These are phyloP conservation scores for Penicillium sp. DNA, from an alignment of 2,329 filamentous ascomycete species.

Conservation along the genomic window DNA sequence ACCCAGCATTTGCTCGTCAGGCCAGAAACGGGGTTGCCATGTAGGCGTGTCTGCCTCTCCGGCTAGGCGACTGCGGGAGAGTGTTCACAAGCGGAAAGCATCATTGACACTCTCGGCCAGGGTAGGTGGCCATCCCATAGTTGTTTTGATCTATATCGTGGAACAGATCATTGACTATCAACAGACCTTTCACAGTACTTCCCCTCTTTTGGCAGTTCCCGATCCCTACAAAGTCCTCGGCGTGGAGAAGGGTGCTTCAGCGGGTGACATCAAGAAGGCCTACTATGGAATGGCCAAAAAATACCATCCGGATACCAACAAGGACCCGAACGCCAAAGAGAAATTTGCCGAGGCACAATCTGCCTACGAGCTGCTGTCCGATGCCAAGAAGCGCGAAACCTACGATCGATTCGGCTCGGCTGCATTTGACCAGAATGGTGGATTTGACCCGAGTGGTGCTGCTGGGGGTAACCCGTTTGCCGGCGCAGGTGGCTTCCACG, in stretches of 20 bases:
- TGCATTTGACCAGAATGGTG: slow-evolving; percentile 63
- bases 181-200: slow-evolving; percentile 46
- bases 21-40: slow-evolving; percentile 39
- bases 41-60: slow-evolving; percentile 26
- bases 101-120: slow-evolving; percentile 26
- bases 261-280: slow-evolving; percentile 92
- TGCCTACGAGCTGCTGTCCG: slow-evolving; percentile 89
- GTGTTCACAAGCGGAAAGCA: slow-evolving; percentile 26
- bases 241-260: slow-evolving; percentile 74
- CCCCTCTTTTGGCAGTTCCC: slow-evolving; percentile 65
- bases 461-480: slow-evolving; percentile 56
- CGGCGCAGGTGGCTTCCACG: slow-evolving; percentile 60
- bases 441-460: slow-evolving; percentile 75
- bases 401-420: slow-evolving; percentile 88
- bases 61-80: slow-evolving; percentile 28
- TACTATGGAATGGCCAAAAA: slow-evolving; percentile 98
- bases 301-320: slow-evolving; percentile 97
- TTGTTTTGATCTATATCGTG: not conserved
- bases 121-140: slow-evolving; percentile 27
- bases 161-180: slow-evolving; percentile 3
- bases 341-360: slow-evolving; percentile 90
- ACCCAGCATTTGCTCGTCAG: slow-evolving; percentile 29
- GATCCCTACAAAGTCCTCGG: slow-evolving; percentile 88
- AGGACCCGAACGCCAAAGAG: slow-evolving; percentile 88
- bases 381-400: slow-evolving; percentile 87